A percentile compares a stretch with the other conserved stretches of the same genome.
Evolutionary conservation across 495 filamentous ascomycete genomes (phyloP).

Genomic region (Neurospora sublineolata): DNA sequence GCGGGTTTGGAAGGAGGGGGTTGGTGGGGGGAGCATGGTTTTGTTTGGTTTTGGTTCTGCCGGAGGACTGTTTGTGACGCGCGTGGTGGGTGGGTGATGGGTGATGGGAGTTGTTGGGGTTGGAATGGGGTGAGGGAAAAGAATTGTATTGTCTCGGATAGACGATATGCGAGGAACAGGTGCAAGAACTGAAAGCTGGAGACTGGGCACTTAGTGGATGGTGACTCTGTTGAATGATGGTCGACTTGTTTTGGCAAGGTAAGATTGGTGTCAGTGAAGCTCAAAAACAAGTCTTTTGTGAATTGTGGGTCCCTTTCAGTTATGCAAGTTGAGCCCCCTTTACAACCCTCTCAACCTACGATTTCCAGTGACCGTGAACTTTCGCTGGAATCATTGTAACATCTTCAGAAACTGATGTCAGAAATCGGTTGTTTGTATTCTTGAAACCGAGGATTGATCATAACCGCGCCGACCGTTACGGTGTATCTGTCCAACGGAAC

Average conservation of each 20-base stretch:
- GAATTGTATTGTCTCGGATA: too few relatives aligned
- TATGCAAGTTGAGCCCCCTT: neutral
- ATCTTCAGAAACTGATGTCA: neutral
- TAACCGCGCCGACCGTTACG: neutral
- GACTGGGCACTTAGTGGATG: neutral
- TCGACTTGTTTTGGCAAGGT: neutral
- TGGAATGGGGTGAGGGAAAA: neutral
- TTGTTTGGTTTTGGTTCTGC: neutral
- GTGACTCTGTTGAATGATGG: neutral
- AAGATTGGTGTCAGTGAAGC: neutral
- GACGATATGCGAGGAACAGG: too few relatives aligned
- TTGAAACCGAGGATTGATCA: neutral
- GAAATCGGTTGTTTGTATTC: too few relatives aligned
- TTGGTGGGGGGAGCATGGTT: constrained; percentile 7
- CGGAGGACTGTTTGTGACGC: neutral
- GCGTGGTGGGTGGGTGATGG: neutral
- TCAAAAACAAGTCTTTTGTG: neutral
- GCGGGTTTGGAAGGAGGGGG: constrained; percentile 34
- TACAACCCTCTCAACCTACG: neutral
- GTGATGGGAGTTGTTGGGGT: neutral
- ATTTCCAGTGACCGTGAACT: neutral
- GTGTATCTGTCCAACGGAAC: neutral
- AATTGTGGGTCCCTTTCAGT: neutral
- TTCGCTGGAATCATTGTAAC: neutral
- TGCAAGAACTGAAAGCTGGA: neutral